Percentiles rank a stretch among this genome's conserved stretches.
Evolutionary conservation across 768 basidiomycete species (phyloP).

Genomic region (Rhodocollybia butyracea): DNA sequence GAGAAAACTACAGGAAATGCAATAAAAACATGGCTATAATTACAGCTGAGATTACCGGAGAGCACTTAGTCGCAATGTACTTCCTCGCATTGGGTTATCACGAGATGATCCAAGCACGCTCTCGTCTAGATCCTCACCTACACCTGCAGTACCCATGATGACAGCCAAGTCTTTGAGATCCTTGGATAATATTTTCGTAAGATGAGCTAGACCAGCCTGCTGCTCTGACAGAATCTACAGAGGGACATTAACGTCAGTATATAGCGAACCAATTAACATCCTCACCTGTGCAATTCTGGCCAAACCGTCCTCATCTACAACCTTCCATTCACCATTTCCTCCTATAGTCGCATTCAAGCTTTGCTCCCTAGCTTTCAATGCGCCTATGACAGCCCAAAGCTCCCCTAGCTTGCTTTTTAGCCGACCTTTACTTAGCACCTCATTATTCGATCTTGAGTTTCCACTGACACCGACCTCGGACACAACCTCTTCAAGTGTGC

Average conservation of each 20-base stretch:
- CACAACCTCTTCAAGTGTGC: slow-evolving; percentile 68
- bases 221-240: slow-evolving; percentile 70
- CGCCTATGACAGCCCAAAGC: slow-evolving; percentile 81
- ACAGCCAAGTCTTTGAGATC: slow-evolving; percentile 64
- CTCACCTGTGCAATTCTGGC: slow-evolving; percentile 70
- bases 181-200: slow-evolving; percentile 70
- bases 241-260: slow-evolving; percentile 1
- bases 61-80: slow-evolving; percentile 1
- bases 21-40: neutral
- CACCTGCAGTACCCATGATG: slow-evolving; percentile 48
- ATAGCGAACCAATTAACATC: neutral
- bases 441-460: slow-evolving; percentile 37
- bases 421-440: slow-evolving; percentile 33
- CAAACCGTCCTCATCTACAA: slow-evolving; percentile 85
- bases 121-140: slow-evolving; percentile 24
- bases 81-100: neutral
- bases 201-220: slow-evolving; percentile 75
- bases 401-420: slow-evolving; percentile 76
- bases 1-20: neutral
- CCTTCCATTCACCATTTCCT: slow-evolving; percentile 61
- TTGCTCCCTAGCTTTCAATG: slow-evolving; percentile 57
- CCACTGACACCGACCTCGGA: slow-evolving; percentile 48
- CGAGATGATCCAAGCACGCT: neutral
- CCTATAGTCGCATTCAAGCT: slow-evolving; percentile 38
- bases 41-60: neutral